Base-by-base conservation (phyloP, 2,329 filamentous ascomycete genomes). In the Elsinoe ampelina region DNA sequence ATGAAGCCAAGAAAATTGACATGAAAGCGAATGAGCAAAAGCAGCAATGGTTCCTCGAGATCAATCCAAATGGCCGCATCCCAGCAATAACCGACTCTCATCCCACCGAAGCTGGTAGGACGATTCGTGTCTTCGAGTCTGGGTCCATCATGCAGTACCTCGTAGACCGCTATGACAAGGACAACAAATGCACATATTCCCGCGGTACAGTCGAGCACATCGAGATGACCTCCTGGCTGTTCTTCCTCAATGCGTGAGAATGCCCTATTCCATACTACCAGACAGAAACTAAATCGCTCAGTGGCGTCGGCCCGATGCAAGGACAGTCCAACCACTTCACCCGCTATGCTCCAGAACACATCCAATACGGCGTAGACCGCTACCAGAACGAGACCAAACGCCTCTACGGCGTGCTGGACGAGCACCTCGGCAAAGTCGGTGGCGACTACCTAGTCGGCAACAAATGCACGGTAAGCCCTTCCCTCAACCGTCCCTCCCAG, bases 21-120 rank as follows among this genome's bases (percentile, higher is more conserved):
- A 79, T 95, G 58, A 74, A 70, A 61, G 86, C 87, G 61, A 87
- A 89, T 68, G 79, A 75, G n/a, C 89, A 95, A 65, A 95, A 93
- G 65, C 81, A 92, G 70, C 82, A 81, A 13, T 95, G 88, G 89
- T 96, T 92, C 73, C 80, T 95, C 26, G 83, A 84, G 54, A 95
- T 95, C 73, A 95, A 95, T 72, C 90, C 90, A 61, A 95, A 95
- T 70, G 90, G 90, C 61, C 86, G 90, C 63, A 95, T 95, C 64
- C 91, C 90, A 3, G 90, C 90, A 58, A 66, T 95, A 52, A 93
- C 87, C 6, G 90, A 95, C 72, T 87, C 78, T 5, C 41, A 38
- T 17, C 57, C 63, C 95, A 95, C 64, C 90, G 91, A 4, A 89
- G 89, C 58, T 66, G 95, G 54, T 92, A 87, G 5, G 90, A 95